Evolutionary conservation across 176 grass and related monocot species (phyloP).

Genomic region (Oryza nivara): DNA sequence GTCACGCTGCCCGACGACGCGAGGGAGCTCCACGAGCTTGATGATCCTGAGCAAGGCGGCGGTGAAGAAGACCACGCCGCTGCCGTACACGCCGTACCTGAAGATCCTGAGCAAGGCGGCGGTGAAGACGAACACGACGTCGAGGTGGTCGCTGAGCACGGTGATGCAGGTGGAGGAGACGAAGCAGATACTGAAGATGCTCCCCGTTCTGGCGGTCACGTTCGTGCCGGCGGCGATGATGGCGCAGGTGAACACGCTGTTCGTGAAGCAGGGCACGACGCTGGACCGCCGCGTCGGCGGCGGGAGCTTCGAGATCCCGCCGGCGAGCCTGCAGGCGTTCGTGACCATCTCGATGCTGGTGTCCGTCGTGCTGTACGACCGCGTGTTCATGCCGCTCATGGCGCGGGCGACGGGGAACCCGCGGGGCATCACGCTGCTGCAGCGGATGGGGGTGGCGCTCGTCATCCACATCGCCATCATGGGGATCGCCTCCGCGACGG

Average conservation of each 20-base stretch:
- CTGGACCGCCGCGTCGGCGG: conserved; percentile 67
- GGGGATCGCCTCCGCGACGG: conserved; percentile 69
- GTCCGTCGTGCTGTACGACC: conserved; percentile 77
- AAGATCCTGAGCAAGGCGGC: conserved; percentile 69
- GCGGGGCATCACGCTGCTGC: conserved; percentile 80
- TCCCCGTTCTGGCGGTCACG: conserved; percentile 66
- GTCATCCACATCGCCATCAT: conserved; percentile 87
- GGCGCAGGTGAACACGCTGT: conserved; percentile 86
- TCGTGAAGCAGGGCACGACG: conserved; percentile 92
- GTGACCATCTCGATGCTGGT: conserved; percentile 87
- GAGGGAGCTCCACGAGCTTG: conserved; percentile 70
- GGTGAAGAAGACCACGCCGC: conserved; percentile 23
- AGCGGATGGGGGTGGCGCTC: conserved; percentile 75
- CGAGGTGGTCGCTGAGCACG: conserved; percentile 77
- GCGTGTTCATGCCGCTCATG: conserved; percentile 67
- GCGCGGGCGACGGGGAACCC: conserved; percentile 64
- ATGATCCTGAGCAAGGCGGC: conserved; percentile 30
- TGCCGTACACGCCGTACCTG: conserved; percentile 54
- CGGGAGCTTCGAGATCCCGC: conserved; percentile 63
- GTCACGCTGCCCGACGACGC: conserved; percentile 45
- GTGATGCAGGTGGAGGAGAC: conserved; percentile 94
- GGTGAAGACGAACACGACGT: conserved; percentile 45
- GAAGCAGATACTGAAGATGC: conserved; percentile 87
- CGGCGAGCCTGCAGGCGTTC: conserved; percentile 75
- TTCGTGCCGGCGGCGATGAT: conserved; percentile 74